phyloP scores from a whole-genome alignment of 805 yeast genomes.

The Starmerella sirachaensis region DNA sequence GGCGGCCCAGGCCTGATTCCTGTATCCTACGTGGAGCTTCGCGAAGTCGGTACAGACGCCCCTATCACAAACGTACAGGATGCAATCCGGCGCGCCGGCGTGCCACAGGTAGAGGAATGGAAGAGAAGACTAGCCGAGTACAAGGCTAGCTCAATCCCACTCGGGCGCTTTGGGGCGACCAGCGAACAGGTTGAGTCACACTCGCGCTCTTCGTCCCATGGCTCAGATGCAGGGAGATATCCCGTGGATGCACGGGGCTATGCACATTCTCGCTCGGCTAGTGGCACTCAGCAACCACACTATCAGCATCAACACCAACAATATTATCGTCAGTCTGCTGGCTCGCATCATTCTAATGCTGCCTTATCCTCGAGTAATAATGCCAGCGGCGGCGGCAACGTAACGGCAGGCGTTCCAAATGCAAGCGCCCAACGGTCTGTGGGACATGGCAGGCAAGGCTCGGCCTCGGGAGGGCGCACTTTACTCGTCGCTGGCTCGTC shows the following conservation, averaged over 20 bases:
- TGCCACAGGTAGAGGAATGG: conserved; percentile 96
- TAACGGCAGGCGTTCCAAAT: neutral
- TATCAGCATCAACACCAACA: neutral
- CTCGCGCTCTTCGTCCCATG: conserved; percentile 1
- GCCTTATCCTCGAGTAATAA: neutral
- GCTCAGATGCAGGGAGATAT: neutral
- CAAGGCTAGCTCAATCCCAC: conserved; percentile 75
- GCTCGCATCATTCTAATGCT: neutral
- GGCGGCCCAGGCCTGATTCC: conserved; percentile 98
- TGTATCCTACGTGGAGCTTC: conserved; percentile 71
- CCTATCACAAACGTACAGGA: conserved; percentile 45
- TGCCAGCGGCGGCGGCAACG: conserved; percentile 1
- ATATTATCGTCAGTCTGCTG: too few relatives aligned
- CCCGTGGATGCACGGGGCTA: too few relatives aligned
- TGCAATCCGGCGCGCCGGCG: conserved; percentile 51
- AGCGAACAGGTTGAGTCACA: conserved; percentile 4
- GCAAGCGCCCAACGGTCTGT: neutral
- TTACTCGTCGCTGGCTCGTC: neutral
- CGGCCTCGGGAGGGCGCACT: neutral
- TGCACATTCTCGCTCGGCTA: conserved; percentile 4
- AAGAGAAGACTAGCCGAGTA: conserved; percentile 79
- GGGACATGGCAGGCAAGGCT: neutral
- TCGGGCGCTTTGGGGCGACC: conserved; percentile 36
- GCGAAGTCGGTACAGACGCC: conserved; percentile 58
- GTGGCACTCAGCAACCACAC: neutral